Base-by-base conservation (phyloP, 306 rosid genomes). In the Sphenostylis stenocarpa region DNA sequence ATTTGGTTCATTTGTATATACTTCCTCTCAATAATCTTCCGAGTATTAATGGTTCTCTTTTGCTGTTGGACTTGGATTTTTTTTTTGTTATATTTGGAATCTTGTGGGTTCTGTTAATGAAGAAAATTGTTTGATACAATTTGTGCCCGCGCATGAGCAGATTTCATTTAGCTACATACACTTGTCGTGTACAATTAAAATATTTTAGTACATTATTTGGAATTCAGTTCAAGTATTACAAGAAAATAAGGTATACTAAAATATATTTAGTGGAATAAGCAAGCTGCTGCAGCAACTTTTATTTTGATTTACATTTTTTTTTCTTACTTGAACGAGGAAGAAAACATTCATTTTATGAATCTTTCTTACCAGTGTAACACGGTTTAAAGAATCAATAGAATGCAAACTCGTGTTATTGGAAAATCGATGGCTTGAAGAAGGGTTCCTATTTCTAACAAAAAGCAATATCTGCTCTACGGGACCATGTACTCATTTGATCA, bases 1-100 rank as follows among this genome's bases (percentile, higher is more conserved):
- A 60, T 87, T 83, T 78, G 83, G 84, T 45, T 83, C 15, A 71
- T 60, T 66, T 83, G 90, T 84, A 92, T 80, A 81, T 82, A 84
- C 87, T 70, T 10, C 44, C 53, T 73, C 71, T 76, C 17, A n/a
- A 56, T 74, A 20, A 23, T 51, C 80, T 70, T 43, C 68, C 41
- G 12, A 62, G 29, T 24, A 16, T 3, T 31, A 15, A 52, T 34
- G 47, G 21, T 9, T 71, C 70, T 72, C 36, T 47, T 43, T 60
- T 67, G 81, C 77, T 82, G 77, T 58, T 69, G 65, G 67, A 74
- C 68, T 44, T 68, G 29, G 21, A 52, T 29, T 44, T 20, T 44
- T 43, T 43, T 29, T 8, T 63, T 56, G 64, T 67, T 63, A 51
- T 26, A 39, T 62, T 17, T 39, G 74, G 77, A 62, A 61, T 63